These are phyloP conservation scores for Halophytophthora polymorphica DNA, from an alignment of 352 stramenopile species.

Conservation along the genomic window DNA sequence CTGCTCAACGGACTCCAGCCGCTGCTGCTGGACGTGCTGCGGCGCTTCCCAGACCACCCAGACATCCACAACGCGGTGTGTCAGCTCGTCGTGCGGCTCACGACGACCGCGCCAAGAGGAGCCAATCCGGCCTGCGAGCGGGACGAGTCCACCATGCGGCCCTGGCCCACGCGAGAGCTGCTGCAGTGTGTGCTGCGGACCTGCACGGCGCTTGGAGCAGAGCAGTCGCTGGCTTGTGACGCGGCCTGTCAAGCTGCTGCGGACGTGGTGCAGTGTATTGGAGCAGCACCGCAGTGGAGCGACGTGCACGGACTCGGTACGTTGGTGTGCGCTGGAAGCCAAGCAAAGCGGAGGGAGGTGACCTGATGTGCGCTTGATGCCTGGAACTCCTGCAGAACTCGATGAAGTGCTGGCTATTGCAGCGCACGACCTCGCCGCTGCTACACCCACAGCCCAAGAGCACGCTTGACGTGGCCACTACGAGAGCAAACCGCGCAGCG, in stretches of 20 bases:
- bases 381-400: too few relatives aligned
- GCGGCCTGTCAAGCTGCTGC: constrained; percentile 6
- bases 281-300: constrained; percentile 1
- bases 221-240: constrained; percentile 1
- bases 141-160: neutral
- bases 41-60: constrained; percentile 14
- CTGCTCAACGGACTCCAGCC: constrained; percentile 21
- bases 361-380: too few relatives aligned
- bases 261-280: constrained; percentile 6
- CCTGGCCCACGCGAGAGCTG: constrained; percentile 12
- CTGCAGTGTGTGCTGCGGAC: constrained; percentile 12
- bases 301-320: neutral
- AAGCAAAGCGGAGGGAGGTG: too few relatives aligned
- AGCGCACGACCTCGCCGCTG: too few relatives aligned
- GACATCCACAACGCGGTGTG: constrained; percentile 20
- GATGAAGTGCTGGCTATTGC: too few relatives aligned
- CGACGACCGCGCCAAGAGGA: constrained; percentile 1
- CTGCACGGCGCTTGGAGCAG: constrained; percentile 4
- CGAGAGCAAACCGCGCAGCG: too few relatives aligned
- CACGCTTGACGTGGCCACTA: too few relatives aligned
- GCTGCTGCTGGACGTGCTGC: constrained; percentile 21
- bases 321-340: too few relatives aligned
- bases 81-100: constrained; percentile 20
- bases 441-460: too few relatives aligned
- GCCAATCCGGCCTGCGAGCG: neutral